phyloP scores from a whole-genome alignment of 768 basidiomycete species.

The Pholiota conissans region DNA sequence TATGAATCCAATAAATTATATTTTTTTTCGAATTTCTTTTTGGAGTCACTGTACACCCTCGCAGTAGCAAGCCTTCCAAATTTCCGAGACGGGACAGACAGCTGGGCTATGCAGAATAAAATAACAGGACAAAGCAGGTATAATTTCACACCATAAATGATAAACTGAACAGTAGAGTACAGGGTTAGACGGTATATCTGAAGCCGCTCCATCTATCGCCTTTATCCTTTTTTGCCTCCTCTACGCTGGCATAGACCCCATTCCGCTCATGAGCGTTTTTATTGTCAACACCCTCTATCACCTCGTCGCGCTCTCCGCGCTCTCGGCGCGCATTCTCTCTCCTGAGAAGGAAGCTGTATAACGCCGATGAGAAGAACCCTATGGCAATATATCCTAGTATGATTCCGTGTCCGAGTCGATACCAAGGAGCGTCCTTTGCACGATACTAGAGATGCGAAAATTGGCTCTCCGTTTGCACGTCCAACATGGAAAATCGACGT shows the following conservation, averaged over 20 bases:
- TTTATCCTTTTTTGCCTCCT: constrained; percentile 65
- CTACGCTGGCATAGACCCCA: constrained; percentile 55
- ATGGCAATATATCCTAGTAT: constrained; percentile 71
- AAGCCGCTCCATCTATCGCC: constrained; percentile 79
- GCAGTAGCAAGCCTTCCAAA: too few species aligned
- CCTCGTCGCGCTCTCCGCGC: constrained; percentile 66
- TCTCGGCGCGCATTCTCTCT: constrained; percentile 66
- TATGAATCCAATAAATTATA: too few species aligned
- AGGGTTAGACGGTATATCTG: constrained; percentile 43
- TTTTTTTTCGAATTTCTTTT: too few species aligned
- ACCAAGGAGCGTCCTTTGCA: constrained; percentile 63
- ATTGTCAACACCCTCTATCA: constrained; percentile 47
- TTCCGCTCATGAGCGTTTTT: constrained; percentile 42
- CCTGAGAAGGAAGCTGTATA: constrained; percentile 41
- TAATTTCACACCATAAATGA: too few species aligned
- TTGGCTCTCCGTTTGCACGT: constrained; percentile 39
- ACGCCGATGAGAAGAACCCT: constrained; percentile 50
- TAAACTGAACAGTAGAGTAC: too few species aligned
- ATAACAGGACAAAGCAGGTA: too few species aligned
- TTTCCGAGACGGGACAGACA: too few species aligned
- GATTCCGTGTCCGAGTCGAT: constrained; percentile 66
- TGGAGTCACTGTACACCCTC: too few species aligned
- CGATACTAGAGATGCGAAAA: constrained; percentile 52
- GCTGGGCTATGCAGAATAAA: too few species aligned
- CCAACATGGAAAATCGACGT: constrained; percentile 28